Percentiles rank a stretch among this genome's conserved stretches.
Conservation (phyloP, 441 rosid genomes). For the Theobroma grandiflorum region DNA sequence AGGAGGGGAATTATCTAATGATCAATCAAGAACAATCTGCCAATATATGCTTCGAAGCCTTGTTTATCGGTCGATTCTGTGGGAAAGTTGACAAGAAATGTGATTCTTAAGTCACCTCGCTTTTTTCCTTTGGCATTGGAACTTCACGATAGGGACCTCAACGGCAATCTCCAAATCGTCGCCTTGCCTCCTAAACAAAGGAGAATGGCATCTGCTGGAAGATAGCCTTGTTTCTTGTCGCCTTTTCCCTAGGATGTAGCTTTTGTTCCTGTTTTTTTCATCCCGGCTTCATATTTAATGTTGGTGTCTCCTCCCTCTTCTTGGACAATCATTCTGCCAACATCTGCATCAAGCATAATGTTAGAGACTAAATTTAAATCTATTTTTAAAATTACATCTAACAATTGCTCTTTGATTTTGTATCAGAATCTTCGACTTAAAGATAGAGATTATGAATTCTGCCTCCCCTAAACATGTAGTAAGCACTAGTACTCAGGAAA, state of each 20-base stretch:
- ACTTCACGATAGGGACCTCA: constrained; percentile 74
- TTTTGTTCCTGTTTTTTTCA: constrained; percentile 83
- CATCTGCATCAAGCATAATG: not conserved
- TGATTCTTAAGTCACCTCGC: constrained; percentile 71
- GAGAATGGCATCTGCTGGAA: constrained; percentile 64
- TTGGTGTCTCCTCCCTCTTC: constrained; percentile 62
- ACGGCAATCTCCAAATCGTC: constrained; percentile 70
- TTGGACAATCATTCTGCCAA: constrained; percentile 54
- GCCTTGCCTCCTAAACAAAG: constrained; percentile 61
- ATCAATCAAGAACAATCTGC: constrained; percentile 52
- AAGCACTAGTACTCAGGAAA: not conserved
- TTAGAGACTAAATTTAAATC: not conserved
- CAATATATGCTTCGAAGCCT: constrained; percentile 58
- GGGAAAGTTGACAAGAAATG: constrained; percentile 67
- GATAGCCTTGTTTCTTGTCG: constrained; percentile 73
- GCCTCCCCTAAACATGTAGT: not conserved
- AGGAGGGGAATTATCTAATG: not conserved
- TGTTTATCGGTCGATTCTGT: constrained; percentile 52
- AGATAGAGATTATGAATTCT: not conserved
- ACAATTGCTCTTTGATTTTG: no score
- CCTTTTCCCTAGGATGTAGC: constrained; percentile 88
- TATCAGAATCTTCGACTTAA: no score
- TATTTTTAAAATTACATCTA: no score
- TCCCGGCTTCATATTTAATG: constrained; percentile 78
- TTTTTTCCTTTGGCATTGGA: constrained; percentile 55